Evolutionary conservation across 192 early-diverging fungal species (phyloP).

Genomic region (Coemansia sp.): DNA sequence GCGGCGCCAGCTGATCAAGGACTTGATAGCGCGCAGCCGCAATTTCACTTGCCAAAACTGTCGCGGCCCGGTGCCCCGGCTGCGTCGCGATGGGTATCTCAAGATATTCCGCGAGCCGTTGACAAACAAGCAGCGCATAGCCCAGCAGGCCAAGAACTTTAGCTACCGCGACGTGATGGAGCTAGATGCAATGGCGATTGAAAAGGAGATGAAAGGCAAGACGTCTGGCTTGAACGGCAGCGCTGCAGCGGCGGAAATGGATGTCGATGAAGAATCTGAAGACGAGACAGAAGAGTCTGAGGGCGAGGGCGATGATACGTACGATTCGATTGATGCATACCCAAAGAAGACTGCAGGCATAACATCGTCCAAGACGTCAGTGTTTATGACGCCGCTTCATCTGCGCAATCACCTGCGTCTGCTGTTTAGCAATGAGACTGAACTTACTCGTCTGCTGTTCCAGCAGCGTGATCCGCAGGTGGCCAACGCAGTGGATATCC

Average conservation of each 20-base stretch:
- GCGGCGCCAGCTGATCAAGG: constrained; percentile 45
- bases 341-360: constrained; percentile 41
- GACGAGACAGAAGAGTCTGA: constrained; percentile 46
- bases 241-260: constrained; percentile 18
- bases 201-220: constrained; percentile 24
- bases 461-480: constrained; percentile 63
- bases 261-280: constrained; percentile 39
- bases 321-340: constrained; percentile 28
- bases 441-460: constrained; percentile 78
- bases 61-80: constrained; percentile 60
- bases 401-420: constrained; percentile 74
- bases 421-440: constrained; percentile 76
- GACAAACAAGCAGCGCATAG: constrained; percentile 60
- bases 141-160: constrained; percentile 63
- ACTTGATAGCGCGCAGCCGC: constrained; percentile 36
- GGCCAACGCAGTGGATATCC: constrained; percentile 21
- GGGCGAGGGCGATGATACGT: constrained; percentile 24
- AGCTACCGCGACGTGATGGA: constrained; percentile 42
- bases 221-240: neutral
- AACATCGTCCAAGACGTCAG: constrained; percentile 9
- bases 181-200: constrained; percentile 19
- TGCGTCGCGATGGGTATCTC: constrained; percentile 76
- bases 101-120: constrained; percentile 84
- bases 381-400: constrained; percentile 70
- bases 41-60: constrained; percentile 68